These are phyloP conservation scores for Chlamydomonas sp. DNA, from an alignment of 139 green algal species.

Conservation along the genomic window DNA sequence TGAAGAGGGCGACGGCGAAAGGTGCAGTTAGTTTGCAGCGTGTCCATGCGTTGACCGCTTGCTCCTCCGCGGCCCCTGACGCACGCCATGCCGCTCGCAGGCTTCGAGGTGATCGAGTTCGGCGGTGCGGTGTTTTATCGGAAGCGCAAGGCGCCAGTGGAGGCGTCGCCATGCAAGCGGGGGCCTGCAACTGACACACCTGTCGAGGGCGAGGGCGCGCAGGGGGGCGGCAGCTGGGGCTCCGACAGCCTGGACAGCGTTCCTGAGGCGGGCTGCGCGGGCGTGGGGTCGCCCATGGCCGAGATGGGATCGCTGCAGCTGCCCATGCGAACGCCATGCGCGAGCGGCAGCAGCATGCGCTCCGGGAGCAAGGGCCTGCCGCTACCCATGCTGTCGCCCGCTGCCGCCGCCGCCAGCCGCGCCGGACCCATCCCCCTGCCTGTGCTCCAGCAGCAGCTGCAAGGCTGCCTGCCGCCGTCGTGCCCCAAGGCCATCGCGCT, in stretches of 20 bases:
- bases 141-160: constrained; percentile 4
- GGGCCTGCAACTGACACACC: too few relatives aligned
- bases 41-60: background rate
- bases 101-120: background rate
- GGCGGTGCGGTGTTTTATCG: constrained; percentile 2
- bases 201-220: background rate
- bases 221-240: background rate
- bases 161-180: background rate
- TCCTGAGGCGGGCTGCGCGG: background rate
- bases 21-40: background rate
- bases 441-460: constrained; percentile 1
- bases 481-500: background rate
- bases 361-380: background rate
- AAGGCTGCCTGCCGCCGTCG: background rate
- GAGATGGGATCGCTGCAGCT: background rate
- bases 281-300: background rate
- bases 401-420: too few relatives aligned
- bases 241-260: background rate
- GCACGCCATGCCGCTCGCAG: background rate
- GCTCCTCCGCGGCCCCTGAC: too few relatives aligned
- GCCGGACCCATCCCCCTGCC: too few relatives aligned
- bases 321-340: background rate
- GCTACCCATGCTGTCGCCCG: background rate
- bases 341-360: background rate
- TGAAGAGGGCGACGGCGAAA: background rate